Percentiles rank a stretch among this genome's conserved stretches.
phyloP scores from a whole-genome alignment of 2,329 filamentous ascomycete genomes.

The Fusarium udum region DNA sequence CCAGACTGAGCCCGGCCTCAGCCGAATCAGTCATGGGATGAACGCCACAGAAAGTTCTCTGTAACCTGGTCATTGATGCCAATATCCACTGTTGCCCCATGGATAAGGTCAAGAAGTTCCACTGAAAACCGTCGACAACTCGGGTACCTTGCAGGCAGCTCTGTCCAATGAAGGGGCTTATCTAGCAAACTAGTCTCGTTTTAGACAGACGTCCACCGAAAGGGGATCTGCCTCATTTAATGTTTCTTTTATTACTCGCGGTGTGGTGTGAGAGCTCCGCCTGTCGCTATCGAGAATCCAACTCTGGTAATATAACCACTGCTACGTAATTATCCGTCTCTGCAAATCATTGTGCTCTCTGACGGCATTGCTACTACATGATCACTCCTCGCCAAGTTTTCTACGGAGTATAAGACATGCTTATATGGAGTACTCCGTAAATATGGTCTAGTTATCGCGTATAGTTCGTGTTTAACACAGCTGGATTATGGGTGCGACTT shows the following conservation, averaged over 20 bases:
- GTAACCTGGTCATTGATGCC: background rate
- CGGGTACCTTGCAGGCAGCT: conserved; percentile 39
- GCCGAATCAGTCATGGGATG: conserved; percentile 27
- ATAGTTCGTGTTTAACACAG: conserved; percentile 14
- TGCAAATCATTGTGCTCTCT: conserved; percentile 21
- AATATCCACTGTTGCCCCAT: conserved; percentile 7
- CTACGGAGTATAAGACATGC: background rate
- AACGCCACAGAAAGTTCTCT: conserved; percentile 28
- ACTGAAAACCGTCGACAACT: conserved; percentile 28
- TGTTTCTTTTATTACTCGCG: conserved; percentile 27
- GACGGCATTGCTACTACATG: background rate
- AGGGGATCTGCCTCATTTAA: conserved; percentile 43
- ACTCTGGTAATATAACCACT: background rate
- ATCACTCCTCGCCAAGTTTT: background rate
- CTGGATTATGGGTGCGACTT: conserved; percentile 11
- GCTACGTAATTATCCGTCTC: conserved; percentile 21
- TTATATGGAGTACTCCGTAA: background rate
- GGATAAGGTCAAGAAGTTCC: conserved; percentile 13
- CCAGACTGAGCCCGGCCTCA: conserved; percentile 16
- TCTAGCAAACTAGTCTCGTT: conserved; percentile 24
- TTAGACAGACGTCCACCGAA: conserved; percentile 29
- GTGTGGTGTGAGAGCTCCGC: conserved; percentile 25
- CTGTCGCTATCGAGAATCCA: conserved; percentile 33
- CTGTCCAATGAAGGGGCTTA: conserved; percentile 22
- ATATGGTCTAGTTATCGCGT: conserved; percentile 11